Evolutionary conservation across 305 asterid species (phyloP), one percentile per base, ranked within the genome.

Genomic region (Lippia alba): DNA sequence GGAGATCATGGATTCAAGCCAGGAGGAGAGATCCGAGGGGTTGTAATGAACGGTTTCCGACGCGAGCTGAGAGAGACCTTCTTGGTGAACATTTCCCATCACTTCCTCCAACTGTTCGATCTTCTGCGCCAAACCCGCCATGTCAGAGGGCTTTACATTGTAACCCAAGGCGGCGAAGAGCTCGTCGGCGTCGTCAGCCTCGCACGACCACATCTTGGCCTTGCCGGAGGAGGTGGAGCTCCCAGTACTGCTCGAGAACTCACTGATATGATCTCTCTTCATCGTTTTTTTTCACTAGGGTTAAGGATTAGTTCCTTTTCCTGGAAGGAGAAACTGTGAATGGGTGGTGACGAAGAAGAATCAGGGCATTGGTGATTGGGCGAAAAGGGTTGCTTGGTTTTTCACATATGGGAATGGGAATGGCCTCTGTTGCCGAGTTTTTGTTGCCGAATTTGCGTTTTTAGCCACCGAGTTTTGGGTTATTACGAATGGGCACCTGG

Each of bases 1-100:
- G 45, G 91, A 77, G 12, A 92, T 81, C 97, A 92, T 86, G 70
- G 97, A 87, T 55, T 82, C 88, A 49, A 90, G 87, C 93, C 93
- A 93, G 0, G 97, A 82, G 0, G 87, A 80, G 69, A 93, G 86
- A 86, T 93, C 94, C 20, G 98, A 87, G 2, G 98, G 98, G 40
- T 93, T 93, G 69, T 89, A 85, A 67, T 90, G 97, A 3, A 81
- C 87, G 5, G 93, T 81, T 0, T 87, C 97, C 2, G 85, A 76
- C 0, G 83, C 91, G 11, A 84, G 73, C 50, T 77, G 75, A 1
- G 94, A 85, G 2, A 86, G 69, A 16, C 83, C 85, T 6, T 81
- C 91, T 2, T 73, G 78, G 9, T 79, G 82, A 16, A 75, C 82
- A 56, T 45, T 74, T 7, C 85, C 89, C 81, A 89, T 84, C 0